phyloP scores from a whole-genome alignment of 2,329 filamentous ascomycete species.

The Sporothrix protearum region DNA sequence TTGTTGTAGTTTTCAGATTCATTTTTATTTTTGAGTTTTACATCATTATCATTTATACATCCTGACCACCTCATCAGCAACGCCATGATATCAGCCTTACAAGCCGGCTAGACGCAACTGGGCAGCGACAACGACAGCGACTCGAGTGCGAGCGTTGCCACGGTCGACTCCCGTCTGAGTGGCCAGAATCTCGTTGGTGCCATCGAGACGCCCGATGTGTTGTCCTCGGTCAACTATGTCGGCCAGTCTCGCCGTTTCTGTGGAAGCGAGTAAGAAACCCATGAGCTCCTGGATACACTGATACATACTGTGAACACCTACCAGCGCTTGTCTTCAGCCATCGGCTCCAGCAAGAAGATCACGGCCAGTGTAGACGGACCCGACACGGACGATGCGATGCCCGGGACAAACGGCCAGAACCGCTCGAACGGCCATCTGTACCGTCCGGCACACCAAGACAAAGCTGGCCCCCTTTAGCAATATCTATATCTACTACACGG shows the following conservation, averaged over 20 bases:
- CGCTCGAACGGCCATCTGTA: slow-evolving; percentile 35
- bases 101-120: neutral
- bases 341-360: neutral
- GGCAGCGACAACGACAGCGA: neutral
- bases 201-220: slow-evolving; percentile 36
- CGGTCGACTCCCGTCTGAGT: too few species aligned
- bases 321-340: neutral
- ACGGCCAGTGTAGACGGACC: neutral
- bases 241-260: slow-evolving; percentile 17
- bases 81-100: neutral
- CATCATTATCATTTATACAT: too few species aligned
- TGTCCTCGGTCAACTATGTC: slow-evolving; percentile 44
- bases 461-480: neutral
- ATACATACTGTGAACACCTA: neutral
- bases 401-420: slow-evolving; percentile 35
- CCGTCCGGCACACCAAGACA: slow-evolving; percentile 30
- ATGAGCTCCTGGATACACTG: too few species aligned
- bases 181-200: neutral
- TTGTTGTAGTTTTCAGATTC: neutral
- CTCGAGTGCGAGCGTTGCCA: neutral
- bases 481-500: neutral
- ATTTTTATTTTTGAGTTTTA: neutral
- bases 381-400: neutral
- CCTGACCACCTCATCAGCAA: too few species aligned
- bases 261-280: neutral